phyloP scores from a whole-genome alignment of 1,284 basidiomycete species.

The Pseudozyma sp. region DNA sequence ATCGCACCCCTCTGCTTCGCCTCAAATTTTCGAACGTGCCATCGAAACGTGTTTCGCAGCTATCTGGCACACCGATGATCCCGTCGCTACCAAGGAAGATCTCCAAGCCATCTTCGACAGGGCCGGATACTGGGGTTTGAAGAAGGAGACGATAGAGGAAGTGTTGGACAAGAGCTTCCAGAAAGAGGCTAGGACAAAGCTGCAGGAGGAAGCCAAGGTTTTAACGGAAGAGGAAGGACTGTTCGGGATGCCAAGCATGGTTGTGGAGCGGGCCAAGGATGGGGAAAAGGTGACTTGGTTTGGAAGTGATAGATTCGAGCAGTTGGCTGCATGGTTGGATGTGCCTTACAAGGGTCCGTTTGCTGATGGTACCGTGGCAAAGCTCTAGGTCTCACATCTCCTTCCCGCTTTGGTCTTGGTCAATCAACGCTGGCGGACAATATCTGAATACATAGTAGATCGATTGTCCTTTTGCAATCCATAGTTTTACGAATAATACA shows the following conservation, averaged over 20 bases:
- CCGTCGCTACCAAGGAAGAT: conserved; percentile 38
- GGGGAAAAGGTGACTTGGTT: conserved; percentile 42
- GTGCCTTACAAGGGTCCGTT: conserved; percentile 55
- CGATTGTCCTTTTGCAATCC: not conserved
- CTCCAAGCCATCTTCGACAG: conserved; percentile 33
- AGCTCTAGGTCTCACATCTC: conserved; percentile 22
- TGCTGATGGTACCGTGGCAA: conserved; percentile 41
- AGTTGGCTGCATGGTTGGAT: conserved; percentile 52
- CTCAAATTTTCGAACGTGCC: conserved; percentile 21
- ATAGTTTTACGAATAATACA: not conserved
- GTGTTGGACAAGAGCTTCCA: conserved; percentile 26
- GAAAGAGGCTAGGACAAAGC: conserved; percentile 17
- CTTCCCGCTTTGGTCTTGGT: not conserved
- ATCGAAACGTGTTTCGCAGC: conserved; percentile 46
- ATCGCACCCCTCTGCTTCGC: conserved; percentile 5
- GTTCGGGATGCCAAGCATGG: conserved; percentile 59
- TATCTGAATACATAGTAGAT: not conserved
- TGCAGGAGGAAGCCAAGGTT: conserved; percentile 35
- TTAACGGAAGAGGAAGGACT: conserved; percentile 41
- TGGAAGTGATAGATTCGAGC: conserved; percentile 58
- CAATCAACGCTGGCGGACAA: not conserved
- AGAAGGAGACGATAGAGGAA: conserved; percentile 14
- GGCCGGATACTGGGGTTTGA: conserved; percentile 15
- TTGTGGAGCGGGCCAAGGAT: conserved; percentile 28
- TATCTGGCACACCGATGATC: conserved; percentile 52